phyloP scores from a whole-genome alignment of 2,329 filamentous ascomycete genomes.

The Xylariaceae sp. region DNA sequence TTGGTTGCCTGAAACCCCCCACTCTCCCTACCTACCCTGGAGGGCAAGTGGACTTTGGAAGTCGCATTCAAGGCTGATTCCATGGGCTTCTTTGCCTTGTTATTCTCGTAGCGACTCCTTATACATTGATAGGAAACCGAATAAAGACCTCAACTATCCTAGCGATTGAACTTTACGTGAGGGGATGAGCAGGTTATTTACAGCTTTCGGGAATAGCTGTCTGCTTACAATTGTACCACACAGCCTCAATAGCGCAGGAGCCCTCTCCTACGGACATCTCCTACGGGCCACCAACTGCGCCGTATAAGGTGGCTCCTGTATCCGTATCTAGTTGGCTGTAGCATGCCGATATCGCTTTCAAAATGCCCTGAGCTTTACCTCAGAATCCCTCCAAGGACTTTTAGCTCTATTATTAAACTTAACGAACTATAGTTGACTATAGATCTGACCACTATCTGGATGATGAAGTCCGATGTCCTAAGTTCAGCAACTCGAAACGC shows the following conservation, averaged over 20 bases:
- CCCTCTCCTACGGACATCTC: constrained; percentile 1
- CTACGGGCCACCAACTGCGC: not conserved
- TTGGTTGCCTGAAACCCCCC: not conserved
- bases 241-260: not conserved
- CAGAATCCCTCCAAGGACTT: not conserved
- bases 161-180: too few species aligned
- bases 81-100: too few species aligned
- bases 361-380: not conserved
- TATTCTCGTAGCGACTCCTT: too few species aligned
- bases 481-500: too few species aligned
- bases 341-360: not conserved
- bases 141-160: not conserved
- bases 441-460: too few species aligned
- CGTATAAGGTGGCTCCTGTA: not conserved
- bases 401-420: too few species aligned
- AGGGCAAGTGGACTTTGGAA: too few species aligned
- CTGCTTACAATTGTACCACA: not conserved
- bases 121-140: too few species aligned
- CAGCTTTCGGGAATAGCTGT: not conserved
- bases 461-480: too few species aligned
- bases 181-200: too few species aligned
- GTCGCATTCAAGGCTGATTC: too few species aligned
- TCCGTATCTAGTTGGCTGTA: not conserved
- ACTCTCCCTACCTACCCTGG: not conserved
- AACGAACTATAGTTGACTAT: too few species aligned